Evolutionary conservation across 768 basidiomycete species (phyloP).

Genomic region (Udeniomyces megalosporus): DNA sequence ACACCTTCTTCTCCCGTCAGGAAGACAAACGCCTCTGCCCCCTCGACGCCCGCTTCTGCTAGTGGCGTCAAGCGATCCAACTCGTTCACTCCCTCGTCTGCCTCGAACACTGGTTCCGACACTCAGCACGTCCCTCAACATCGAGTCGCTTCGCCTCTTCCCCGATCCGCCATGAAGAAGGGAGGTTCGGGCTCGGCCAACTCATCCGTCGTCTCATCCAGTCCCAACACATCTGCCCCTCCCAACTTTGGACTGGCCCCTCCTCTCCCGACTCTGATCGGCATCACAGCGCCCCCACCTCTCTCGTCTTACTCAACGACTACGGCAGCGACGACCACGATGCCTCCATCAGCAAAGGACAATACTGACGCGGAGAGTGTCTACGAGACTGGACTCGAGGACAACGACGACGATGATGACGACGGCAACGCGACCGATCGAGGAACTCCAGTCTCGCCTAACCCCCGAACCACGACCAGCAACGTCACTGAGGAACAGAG

Average conservation of each 20-base stretch:
- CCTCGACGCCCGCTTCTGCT: neutral
- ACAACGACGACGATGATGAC: conserved; percentile 6
- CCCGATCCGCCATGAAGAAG: conserved; percentile 6
- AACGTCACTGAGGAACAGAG: neutral
- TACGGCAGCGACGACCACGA: neutral
- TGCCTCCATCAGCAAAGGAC: neutral
- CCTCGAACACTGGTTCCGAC: neutral
- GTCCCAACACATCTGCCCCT: no score
- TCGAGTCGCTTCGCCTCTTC: conserved; percentile 3
- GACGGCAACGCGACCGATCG: conserved; percentile 4
- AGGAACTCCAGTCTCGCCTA: neutral
- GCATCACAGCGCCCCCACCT: neutral
- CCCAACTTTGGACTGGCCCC: neutral
- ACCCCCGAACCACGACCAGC: no score
- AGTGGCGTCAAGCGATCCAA: neutral
- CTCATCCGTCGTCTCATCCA: neutral
- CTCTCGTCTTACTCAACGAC: neutral
- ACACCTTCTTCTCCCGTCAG: neutral
- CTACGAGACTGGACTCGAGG: conserved; percentile 15
- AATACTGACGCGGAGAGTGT: conserved; percentile 1
- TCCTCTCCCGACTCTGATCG: neutral
- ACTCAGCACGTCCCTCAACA: conserved; percentile 3
- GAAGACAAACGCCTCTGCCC: neutral
- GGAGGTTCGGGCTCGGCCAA: neutral
- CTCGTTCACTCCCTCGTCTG: neutral